Evolutionary conservation across 1,284 basidiomycete species (phyloP), one percentile per base, ranked within the genome.

Genomic region (Lignosus rhinocerotis): DNA sequence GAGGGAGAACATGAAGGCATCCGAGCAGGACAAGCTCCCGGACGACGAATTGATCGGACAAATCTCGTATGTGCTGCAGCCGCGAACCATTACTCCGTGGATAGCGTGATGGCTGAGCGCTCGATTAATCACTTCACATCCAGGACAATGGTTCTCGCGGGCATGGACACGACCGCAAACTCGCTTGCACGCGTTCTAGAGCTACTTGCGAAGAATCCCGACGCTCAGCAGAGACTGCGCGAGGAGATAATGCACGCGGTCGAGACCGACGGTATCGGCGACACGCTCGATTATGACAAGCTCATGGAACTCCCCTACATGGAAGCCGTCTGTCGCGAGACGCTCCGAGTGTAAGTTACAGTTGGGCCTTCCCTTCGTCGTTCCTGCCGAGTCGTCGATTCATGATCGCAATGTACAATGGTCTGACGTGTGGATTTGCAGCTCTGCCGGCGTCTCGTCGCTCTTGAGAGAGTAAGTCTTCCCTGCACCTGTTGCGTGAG

Each of bases 11-110:
- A 62, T 64, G 55, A 32, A 54, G n/a, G 69, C 68, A 0, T 57
- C 65, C 8, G 68, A 60, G 14, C 66, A 66, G 30, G 73, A 75
- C 33, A 66, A 65, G 47, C 66, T 74, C 9, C 61, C 65, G 12
- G 71, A 73, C 44, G 64, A 66, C 11, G 72, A 72, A 55, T 52
- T 75, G 11, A 61, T 73, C 33, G 71, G 67, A 2, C 73, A 74
- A 48, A 70, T 74, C 65, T 69, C 69, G 73, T 73, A 42, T 51
- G 68, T 66, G 10, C 3, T 10, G 9, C 46, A 16, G 19, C 30
- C n/a, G 12, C 21, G 10, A 19, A 11, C n/a, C 30, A 30, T 30
- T 19, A 3, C 25, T 19, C 21, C 21, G 21, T 1, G 21, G n/a
- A 12, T 14, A 16, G 3, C 25, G 19, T 14, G 12, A 30, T 8